Conservation (phyloP, 495 filamentous ascomycete genomes). For the Hypoxylon cercidicola region DNA sequence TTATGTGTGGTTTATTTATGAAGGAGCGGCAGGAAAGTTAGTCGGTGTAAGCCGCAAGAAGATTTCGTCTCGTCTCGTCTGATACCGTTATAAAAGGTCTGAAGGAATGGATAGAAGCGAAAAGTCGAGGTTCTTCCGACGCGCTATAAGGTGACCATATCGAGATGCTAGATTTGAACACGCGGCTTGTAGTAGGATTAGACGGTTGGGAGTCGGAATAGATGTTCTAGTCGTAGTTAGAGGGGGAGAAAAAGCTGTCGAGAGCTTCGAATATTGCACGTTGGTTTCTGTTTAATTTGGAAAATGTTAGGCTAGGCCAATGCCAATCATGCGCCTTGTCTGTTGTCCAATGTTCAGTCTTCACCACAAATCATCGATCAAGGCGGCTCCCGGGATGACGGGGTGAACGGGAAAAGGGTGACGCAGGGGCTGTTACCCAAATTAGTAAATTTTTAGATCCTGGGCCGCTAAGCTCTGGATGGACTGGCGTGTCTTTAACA, state of each 20-base stretch:
- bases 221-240: neutral
- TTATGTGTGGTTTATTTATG: neutral
- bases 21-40: neutral
- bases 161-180: conserved; percentile 13
- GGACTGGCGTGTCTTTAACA: neutral
- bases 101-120: conserved; percentile 31
- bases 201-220: too few relatives aligned
- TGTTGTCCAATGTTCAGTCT: conserved; percentile 9
- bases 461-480: neutral
- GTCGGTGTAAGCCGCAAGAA: neutral
- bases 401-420: conserved; percentile 28
- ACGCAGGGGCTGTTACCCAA: conserved; percentile 26
- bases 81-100: conserved; percentile 5
- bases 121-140: conserved; percentile 21
- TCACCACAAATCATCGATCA: conserved; percentile 11
- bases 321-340: conserved; percentile 27
- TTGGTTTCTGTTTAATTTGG: conserved; percentile 27
- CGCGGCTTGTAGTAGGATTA: too few relatives aligned
- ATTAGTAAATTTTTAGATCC: conserved; percentile 1
- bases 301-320: conserved; percentile 13
- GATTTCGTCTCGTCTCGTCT: neutral
- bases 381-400: conserved; percentile 12
- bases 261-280: conserved; percentile 8
- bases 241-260: conserved; percentile 7
- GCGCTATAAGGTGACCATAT: conserved; percentile 43